A percentile compares a stretch with the other conserved stretches of the same genome.
Conservation (phyloP, 106 monocot genomes). For the Dioscorea zingiberensis region DNA sequence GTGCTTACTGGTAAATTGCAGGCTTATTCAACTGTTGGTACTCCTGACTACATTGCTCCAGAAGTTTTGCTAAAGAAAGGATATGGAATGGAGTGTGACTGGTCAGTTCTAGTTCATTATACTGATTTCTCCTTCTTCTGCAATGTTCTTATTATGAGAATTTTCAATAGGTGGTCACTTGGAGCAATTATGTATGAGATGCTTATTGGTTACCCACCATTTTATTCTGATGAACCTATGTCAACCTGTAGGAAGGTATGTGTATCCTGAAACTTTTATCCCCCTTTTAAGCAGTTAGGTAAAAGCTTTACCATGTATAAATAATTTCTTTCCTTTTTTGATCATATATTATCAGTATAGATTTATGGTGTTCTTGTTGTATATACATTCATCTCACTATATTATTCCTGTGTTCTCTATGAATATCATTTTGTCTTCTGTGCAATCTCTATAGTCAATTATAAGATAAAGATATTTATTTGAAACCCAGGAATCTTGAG, state of each 20-base stretch:
- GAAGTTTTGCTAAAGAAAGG: constrained; percentile 28
- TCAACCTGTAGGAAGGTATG: constrained; percentile 50
- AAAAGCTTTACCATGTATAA: too few relatives aligned
- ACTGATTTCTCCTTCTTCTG: neutral
- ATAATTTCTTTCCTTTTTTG: neutral
- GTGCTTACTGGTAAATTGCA: constrained; percentile 15
- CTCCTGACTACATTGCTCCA: constrained; percentile 30
- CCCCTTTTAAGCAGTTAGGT: neutral
- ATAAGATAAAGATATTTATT: too few relatives aligned
- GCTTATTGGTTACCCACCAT: constrained; percentile 56
- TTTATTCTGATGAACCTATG: constrained; percentile 63
- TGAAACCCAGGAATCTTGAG: too few relatives aligned
- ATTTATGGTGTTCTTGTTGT: too few relatives aligned
- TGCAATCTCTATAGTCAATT: too few relatives aligned
- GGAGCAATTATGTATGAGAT: constrained; percentile 41
- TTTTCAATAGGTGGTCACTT: constrained; percentile 44
- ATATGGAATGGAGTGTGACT: constrained; percentile 37
- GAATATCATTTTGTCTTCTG: too few relatives aligned
- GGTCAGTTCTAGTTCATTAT: constrained; percentile 22
- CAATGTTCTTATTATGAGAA: constrained; percentile 5
- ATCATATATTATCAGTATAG: neutral
- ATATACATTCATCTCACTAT: too few relatives aligned
- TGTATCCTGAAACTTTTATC: neutral
- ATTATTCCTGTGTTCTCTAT: too few relatives aligned
- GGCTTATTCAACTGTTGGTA: constrained; percentile 58